Evolutionary conservation across 345 rosid species (phyloP), one percentile per base, ranked within the genome.

Genomic region (Mercurialis annua): DNA sequence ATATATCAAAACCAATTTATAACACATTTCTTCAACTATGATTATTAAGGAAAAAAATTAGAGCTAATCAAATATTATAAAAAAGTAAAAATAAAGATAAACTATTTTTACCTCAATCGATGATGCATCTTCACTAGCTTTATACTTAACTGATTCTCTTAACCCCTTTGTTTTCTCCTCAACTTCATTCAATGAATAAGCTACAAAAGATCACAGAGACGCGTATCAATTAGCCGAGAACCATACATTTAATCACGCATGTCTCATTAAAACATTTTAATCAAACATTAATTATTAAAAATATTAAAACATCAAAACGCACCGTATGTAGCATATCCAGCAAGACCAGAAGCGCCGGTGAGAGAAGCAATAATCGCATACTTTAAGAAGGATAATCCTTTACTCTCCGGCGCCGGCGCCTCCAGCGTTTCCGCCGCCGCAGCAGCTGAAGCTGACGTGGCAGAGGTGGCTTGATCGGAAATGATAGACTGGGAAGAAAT

Each of bases 321-420:
- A 94, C 99, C 92, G 59, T 81, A 94, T 42, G 82, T 78, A 2
- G 76, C 87, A 78, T 85, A 87, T 49, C 90, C 85, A 59, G 76
- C 73, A 52, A 76, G 75, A 61, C 77, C 96, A 43, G 83, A 42
- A 68, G 81, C 85, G 63, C 93, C 96, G 2, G 89, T 77, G 74
- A 91, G 40, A 33, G 88, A 73, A 8, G 81, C 85, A 47, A 76
- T 3, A 59, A 89, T 70, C 33, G 81, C 85, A 52, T 82, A 84
- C 79, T 73, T 82, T 66, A 94, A 85, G 77, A 84, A 83, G 61
- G 71, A 77, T 80, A 77, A 80, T 16, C 82, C 66, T 73, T 79
- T 86, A 66, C 80, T 77, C 64, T 59, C 75, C 33, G 65, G 26
- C 1, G 62, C 30, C 6, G 53, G 31, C 42, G 30, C 65, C 47